Percentiles rank a stretch among this genome's conserved stretches.
These are phyloP conservation scores for Puccinia horiana DNA, from an alignment of 1,284 basidiomycete genomes.

Conservation along the genomic window DNA sequence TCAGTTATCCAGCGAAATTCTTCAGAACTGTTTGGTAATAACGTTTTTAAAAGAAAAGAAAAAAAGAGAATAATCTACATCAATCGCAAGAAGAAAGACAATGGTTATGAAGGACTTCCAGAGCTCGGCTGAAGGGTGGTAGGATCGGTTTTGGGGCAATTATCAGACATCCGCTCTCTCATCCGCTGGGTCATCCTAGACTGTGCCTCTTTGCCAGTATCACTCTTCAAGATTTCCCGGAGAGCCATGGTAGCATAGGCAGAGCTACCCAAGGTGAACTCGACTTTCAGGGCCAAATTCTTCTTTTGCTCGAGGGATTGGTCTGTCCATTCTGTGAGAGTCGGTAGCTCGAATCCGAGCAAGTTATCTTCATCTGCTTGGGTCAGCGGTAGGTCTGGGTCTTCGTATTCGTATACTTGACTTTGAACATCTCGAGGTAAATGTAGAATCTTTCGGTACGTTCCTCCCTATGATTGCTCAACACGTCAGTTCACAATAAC, in stretches of 20 bases:
- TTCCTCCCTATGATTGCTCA: slow-evolving; percentile 69
- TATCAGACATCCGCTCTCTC: slow-evolving; percentile 30
- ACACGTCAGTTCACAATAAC: background rate
- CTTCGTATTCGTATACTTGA: slow-evolving; percentile 81
- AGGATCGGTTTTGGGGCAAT: background rate
- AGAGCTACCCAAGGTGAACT: slow-evolving; percentile 45
- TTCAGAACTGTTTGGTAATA: background rate
- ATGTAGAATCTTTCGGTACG: slow-evolving; percentile 88
- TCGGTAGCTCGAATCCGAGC: slow-evolving; percentile 68
- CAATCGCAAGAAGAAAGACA: background rate
- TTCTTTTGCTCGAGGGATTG: slow-evolving; percentile 5
- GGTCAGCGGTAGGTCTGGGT: slow-evolving; percentile 84
- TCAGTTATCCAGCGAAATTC: background rate
- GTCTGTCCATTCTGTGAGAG: slow-evolving; percentile 26
- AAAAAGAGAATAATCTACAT: background rate
- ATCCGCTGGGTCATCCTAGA: slow-evolving; percentile 35
- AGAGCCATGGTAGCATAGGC: slow-evolving; percentile 49
- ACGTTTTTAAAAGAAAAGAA: background rate
- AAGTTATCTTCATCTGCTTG: slow-evolving; percentile 93
- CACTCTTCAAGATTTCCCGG: slow-evolving; percentile 46
- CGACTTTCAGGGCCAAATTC: slow-evolving; percentile 42
- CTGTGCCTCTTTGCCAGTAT: slow-evolving; percentile 41
- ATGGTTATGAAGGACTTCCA: background rate
- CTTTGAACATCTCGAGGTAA: slow-evolving; percentile 77
- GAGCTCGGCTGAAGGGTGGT: background rate